These are phyloP conservation scores for Neopestalotiopsis rosae DNA, from an alignment of 2,329 filamentous ascomycete genomes.

Conservation along the genomic window DNA sequence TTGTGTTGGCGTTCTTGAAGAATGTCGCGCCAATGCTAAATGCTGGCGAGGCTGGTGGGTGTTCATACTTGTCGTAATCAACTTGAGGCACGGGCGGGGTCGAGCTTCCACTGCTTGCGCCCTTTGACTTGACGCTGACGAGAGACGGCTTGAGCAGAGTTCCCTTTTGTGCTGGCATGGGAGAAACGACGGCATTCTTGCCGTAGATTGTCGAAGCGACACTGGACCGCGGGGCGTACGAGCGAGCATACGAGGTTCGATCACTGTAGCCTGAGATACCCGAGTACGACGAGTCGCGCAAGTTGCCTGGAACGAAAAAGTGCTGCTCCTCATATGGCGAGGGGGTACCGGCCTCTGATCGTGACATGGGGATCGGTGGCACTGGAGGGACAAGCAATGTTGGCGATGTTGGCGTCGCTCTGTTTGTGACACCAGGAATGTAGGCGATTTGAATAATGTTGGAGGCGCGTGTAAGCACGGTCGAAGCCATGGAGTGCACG, in stretches of 20 bases:
- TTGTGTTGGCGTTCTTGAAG: conserved; percentile 66
- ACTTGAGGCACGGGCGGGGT: conserved; percentile 77
- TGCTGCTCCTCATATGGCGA: conserved; percentile 75
- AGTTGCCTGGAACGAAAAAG: conserved; percentile 90
- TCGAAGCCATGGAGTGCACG: conserved; percentile 92
- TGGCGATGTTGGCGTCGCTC: conserved; percentile 83
- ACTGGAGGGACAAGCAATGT: conserved; percentile 87
- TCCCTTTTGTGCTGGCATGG: conserved; percentile 78
- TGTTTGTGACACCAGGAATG: conserved; percentile 95
- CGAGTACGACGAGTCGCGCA: conserved; percentile 91
- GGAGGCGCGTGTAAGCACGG: conserved; percentile 91
- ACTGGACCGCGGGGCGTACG: conserved; percentile 68
- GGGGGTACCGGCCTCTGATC: conserved; percentile 63
- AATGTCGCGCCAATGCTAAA: conserved; percentile 74
- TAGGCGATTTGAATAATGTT: conserved; percentile 99
- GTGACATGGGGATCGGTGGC: conserved; percentile 80
- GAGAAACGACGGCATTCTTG: conserved; percentile 84
- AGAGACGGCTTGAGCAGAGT: conserved; percentile 89
- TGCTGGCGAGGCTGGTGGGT: conserved; percentile 49
- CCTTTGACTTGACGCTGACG: conserved; percentile 84
- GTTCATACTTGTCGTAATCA: conserved; percentile 65
- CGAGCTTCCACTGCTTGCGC: conserved; percentile 55
- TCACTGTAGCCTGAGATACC: conserved; percentile 70
- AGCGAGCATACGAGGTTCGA: conserved; percentile 65
- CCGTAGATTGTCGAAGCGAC: conserved; percentile 95